Base-by-base conservation (phyloP, 306 rosid species). In the Leucaena leucocephala region DNA sequence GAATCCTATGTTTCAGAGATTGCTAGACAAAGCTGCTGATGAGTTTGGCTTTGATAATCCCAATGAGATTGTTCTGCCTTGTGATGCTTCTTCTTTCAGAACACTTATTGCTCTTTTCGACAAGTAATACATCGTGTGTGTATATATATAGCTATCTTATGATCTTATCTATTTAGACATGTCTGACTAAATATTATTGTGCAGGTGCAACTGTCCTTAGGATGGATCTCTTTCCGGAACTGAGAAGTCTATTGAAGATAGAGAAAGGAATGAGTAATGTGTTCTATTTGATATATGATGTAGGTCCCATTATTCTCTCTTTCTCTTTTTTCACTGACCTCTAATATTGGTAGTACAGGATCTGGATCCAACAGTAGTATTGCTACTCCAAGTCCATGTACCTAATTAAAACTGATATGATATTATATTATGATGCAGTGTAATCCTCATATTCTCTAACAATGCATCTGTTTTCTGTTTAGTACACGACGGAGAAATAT, bases 1-100 rank as follows among this genome's bases (percentile, higher is more conserved):
- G 81, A 85, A 74, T 52, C 61, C 83, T 2, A 68, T 2, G 16
- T 85, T 81, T 71, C 85, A 68, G 81, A 55, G 42, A 78, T 73
- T 85, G 65, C 78, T 81, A 17, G 75, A 85, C 42, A 85, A 70
- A 57, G 80, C 88, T 45, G 85, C 88, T 10, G 88, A 85, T 10
- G 88, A 85, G 57, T 81, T 58, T 14, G 85, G 83, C 61, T 81
- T 73, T 44, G 68, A 74, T 15, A 48, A 65, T 65, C 70, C 62
- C 21, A 33, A 69, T 15, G 79, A 78, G 78, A 85, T 85, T 68
- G 78, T 81, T 63, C 72, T 85, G 4, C 85, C 88, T 21, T 85
- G 83, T 77, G 82, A 81, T 36, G 81, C 62, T 67, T 62, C 52
- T 45, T 50, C 81, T 48, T 85, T 85, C 59, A n/a, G 38, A 7